Evolutionary conservation across 2,329 filamentous ascomycete genomes (phyloP), one percentile per base, ranked within the genome.

Genomic region (Talaromyces piceae): DNA sequence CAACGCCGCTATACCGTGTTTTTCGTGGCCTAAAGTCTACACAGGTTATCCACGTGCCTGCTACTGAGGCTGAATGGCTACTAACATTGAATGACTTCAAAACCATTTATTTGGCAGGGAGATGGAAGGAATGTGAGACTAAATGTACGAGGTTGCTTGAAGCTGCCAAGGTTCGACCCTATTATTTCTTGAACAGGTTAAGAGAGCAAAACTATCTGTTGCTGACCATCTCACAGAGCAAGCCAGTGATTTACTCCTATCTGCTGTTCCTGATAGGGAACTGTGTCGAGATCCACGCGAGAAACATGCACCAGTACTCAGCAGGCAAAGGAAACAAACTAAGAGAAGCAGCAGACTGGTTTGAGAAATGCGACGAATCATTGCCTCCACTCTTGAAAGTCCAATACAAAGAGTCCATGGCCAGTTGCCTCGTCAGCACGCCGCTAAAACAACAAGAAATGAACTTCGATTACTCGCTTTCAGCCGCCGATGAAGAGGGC

Each of bases 301-400:
- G 41, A 25, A 53, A 53, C 13, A 53, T 53, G 51, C 51, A 53
- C 27, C 51, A 53, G 22, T 53, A 53, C 31, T 53, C 51, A n/a
- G 26, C 41, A 39, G 51, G 39, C 4, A 53, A 53, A 8, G 11
- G 41, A 16, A 53, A 53, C 16, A 53, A 49, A 25, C 41, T 53
- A 12, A 33, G 43, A 46, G 41, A 53, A 22, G 51, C 51, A 22
- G 43, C 33, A 7, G 18, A 31, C 11, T 53, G 51, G 51, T 45
- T 53, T 20, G 47, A 53, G 41, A 49, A 16, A 33, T 53, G 51
- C 6, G 31, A 46, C 26, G 23, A 8, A 41, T 30, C 16, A n/a
- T 53, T 49, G n/a, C 39, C 26, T 11, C 18, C 18, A 5, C 5
- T n/a, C n/a, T 26, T 39, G n/a, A n/a, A n/a, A 20, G 4, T 41